Base-by-base conservation (phyloP, 2,329 filamentous ascomycete species). In the Cladosporium cucumerinum region DNA sequence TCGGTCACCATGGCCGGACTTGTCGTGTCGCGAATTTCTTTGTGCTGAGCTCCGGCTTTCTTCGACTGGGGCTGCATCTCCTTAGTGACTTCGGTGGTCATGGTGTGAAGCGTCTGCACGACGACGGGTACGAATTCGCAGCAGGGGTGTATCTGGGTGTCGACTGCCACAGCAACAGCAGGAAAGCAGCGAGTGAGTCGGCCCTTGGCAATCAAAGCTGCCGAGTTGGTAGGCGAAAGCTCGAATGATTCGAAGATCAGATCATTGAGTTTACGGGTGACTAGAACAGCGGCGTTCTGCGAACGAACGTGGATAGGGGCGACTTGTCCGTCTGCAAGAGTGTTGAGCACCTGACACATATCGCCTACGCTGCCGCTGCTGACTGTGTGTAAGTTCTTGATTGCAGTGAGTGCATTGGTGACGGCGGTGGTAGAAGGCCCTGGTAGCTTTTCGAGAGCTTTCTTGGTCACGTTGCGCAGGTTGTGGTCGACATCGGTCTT, bases 131-230 rank as follows among this genome's bases (percentile, higher is more conserved):
- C 65, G 0, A 32, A 6, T 60, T 84, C 83, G 0, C 71, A 72
- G 0, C 69, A 23, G 0, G 67, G 21, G 61, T 84, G 83, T 0
- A 71, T 73, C 0, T 69, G 25, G 2, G 73, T 68, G 0, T 85
- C 76, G 2, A 89, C 26, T 2, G 63, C 23, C 2, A 65, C 34
- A 3, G 55, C 32, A 4, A 21, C 4, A 5, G 30, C 32, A 0
- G 88, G 88, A 67, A 90, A 90, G 21, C 83, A 79, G 81, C 87
- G 87, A 64, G 78, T 70, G 0, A 90, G 73, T 1, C 86, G n/a
- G n/a, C n/a, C n/a, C n/a, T n/a, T n/a, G n/a, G n/a, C n/a, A n/a
- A n/a, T n/a, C n/a, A n/a, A n/a, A n/a, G n/a, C n/a, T n/a, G n/a
- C n/a, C n/a, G n/a, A n/a, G n/a, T n/a, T n/a, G n/a, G n/a, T n/a